Base-by-base conservation (phyloP, 345 rosid genomes). In the Murraya koenigii region DNA sequence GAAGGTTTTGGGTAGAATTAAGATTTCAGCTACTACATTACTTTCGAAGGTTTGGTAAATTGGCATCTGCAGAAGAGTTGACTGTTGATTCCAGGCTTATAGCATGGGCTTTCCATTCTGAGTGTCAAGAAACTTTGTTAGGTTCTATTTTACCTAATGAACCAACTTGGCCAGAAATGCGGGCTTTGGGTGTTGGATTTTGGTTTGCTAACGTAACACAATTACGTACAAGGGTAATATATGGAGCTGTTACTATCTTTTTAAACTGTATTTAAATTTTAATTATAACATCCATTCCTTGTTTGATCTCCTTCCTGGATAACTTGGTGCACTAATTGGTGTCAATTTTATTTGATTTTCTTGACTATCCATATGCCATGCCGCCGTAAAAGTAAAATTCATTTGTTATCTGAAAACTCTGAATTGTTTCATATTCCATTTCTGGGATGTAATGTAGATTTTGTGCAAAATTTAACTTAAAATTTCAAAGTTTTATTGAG, bases 71-170 rank as follows among this genome's bases (percentile, higher is more conserved):
- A 75, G 94, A 88, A 76, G 95, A 91, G 76, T 76, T 93, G 82
- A 86, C 75, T 77, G 82, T 87, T 82, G 94, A 91, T 82, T 84
- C 93, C 72, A 84, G 87, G 82, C 81, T 85, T 82, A 88, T 91
- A 77, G 88, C 82, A 76, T 95, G 97, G 97, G 97, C 97, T 76
- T 95, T 90, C 86, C 98, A 93, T 79, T 95, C 97, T 76, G 98
- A 91, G 75, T 93, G 93, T 82, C 97, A 89, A 82, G 98, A 95
- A 85, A 86, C 80, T 80, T 82, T 95, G 77, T 80, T 90, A 75
- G 79, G 69, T 73, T 86, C 90, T 77, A 73, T 90, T 83, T 88
- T 95, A 62, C 88, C 95, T 39, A 85, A 78, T 84, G 97, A 93
- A 78, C 86, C 97, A 78, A 84, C 95, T 36, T 95, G 98, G 98